Percentiles rank a stretch among this genome's conserved stretches.
Evolutionary conservation across 176 grass and related monocot genomes (phyloP).

Genomic region (Chloris gayana): DNA sequence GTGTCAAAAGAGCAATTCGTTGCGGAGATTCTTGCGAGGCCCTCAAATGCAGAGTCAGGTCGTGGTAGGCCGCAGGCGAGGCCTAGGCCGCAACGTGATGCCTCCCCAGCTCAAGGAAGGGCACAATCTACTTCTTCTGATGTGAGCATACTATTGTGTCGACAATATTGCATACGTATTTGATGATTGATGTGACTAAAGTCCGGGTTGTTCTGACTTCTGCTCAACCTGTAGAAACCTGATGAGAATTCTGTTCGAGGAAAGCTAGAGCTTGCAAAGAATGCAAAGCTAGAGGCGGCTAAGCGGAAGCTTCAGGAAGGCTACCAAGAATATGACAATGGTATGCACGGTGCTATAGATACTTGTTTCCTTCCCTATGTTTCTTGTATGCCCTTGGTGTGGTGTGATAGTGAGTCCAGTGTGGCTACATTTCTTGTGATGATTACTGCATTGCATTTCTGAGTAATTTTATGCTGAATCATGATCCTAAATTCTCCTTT

Average conservation of each 20-base stretch:
- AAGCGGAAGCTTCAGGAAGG: slow-evolving; percentile 76
- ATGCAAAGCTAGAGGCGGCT: slow-evolving; percentile 52
- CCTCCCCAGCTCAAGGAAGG: slow-evolving; percentile 43
- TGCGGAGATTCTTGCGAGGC: slow-evolving; percentile 35
- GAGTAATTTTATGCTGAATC: neutral
- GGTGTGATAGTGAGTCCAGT: neutral
- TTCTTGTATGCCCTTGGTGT: neutral
- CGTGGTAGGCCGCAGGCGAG: slow-evolving; percentile 44
- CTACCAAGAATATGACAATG: slow-evolving; percentile 72
- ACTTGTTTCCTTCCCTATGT: neutral
- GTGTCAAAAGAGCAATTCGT: slow-evolving; percentile 44
- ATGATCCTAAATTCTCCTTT: neutral
- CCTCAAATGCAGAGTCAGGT: slow-evolving; percentile 33
- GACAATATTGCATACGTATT: neutral
- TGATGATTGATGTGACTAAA: neutral
- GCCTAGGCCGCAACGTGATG: slow-evolving; percentile 44
- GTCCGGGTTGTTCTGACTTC: neutral
- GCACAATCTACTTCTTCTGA: slow-evolving; percentile 28
- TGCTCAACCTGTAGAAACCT: slow-evolving; percentile 19
- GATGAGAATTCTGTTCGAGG: slow-evolving; percentile 49
- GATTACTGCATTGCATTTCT: neutral
- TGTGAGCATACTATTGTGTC: slow-evolving; percentile 33
- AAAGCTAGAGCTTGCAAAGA: slow-evolving; percentile 54
- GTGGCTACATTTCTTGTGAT: neutral
- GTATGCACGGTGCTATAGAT: slow-evolving; percentile 15